These are phyloP conservation scores for Microcera coccophila DNA, from an alignment of 2,329 filamentous ascomycete genomes.

Conservation along the genomic window DNA sequence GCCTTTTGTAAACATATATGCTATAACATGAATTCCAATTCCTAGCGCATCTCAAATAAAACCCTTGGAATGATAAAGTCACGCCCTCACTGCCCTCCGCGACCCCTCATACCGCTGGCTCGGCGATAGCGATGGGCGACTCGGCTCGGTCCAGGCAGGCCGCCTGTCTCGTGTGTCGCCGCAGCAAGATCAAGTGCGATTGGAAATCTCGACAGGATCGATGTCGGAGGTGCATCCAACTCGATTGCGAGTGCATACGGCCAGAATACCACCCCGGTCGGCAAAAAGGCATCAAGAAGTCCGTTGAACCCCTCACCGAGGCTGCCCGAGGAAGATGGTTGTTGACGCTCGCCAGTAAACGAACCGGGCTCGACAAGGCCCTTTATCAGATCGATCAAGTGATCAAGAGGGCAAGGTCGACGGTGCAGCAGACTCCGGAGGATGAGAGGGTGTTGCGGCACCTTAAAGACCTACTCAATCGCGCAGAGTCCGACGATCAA, in stretches of 20 bases:
- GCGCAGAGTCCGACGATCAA: conserved; percentile 19
- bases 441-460: conserved; percentile 45
- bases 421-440: conserved; percentile 38
- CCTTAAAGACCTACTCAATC: conserved; percentile 39
- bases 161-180: conserved; percentile 61
- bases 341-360: conserved; percentile 51
- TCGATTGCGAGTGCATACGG: conserved; percentile 59
- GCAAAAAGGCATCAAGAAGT: conserved; percentile 77
- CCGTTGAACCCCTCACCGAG: conserved; percentile 22
- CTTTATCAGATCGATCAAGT: conserved; percentile 71
- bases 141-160: conserved; percentile 38
- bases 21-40: too few species aligned
- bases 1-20: too few species aligned
- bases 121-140: conserved; percentile 18
- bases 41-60: too few species aligned
- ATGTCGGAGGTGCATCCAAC: conserved; percentile 60
- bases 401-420: conserved; percentile 51
- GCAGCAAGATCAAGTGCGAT: conserved; percentile 66
- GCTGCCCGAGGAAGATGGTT: neutral
- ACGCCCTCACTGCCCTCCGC: too few species aligned
- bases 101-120: too few species aligned
- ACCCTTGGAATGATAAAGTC: too few species aligned
- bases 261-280: conserved; percentile 70
- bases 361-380: conserved; percentile 69
- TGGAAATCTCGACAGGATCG: conserved; percentile 47